Percentiles rank a stretch among this genome's conserved stretches.
phyloP scores from a whole-genome alignment of 805 yeast genomes.

The Priceomyces fermenticarens region DNA sequence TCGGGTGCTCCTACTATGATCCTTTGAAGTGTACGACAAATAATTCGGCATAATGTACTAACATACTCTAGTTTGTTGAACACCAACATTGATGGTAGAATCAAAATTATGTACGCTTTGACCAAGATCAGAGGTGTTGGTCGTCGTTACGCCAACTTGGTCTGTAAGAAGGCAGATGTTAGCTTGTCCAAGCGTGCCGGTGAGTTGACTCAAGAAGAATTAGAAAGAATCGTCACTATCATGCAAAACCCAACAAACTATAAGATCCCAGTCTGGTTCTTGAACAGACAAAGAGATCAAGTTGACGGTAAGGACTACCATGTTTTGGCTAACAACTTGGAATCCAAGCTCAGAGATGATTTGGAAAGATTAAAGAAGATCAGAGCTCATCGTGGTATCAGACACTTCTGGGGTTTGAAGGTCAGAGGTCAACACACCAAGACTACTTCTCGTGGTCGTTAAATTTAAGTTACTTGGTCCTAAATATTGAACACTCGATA shows the following conservation, averaged over 20 bases:
- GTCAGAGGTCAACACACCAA: slow-evolving; percentile 99
- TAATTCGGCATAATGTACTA: slow-evolving; percentile 14
- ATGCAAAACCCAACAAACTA: slow-evolving; percentile 99
- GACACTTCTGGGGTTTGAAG: slow-evolving; percentile 99
- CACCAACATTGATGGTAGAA: slow-evolving; percentile 99
- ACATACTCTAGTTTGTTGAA: slow-evolving; percentile 79
- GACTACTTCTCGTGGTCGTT: slow-evolving; percentile 96
- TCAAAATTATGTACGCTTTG: slow-evolving; percentile 99
- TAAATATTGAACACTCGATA: slow-evolving; percentile 3
- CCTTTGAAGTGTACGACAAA: too few relatives aligned
- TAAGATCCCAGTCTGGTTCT: slow-evolving; percentile 99
- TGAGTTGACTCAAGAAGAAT: slow-evolving; percentile 99
- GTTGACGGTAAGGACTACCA: slow-evolving; percentile 99
- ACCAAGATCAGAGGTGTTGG: slow-evolving; percentile 99
- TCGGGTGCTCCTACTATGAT: too few relatives aligned
- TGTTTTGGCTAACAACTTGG: slow-evolving; percentile 97
- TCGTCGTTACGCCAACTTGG: slow-evolving; percentile 99
- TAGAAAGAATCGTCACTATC: slow-evolving; percentile 99
- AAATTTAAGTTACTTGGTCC: slow-evolving; percentile 21
- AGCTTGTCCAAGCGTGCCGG: slow-evolving; percentile 99
- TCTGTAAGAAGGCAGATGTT: slow-evolving; percentile 99
- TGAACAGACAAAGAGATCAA: slow-evolving; percentile 98
- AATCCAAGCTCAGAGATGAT: slow-evolving; percentile 99
- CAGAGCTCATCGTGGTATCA: slow-evolving; percentile 99
- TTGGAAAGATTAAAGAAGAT: slow-evolving; percentile 99